Evolutionary conservation across 2,329 filamentous ascomycete genomes (phyloP), one percentile per base, ranked within the genome.

Genomic region (Verticillium dahliae): DNA sequence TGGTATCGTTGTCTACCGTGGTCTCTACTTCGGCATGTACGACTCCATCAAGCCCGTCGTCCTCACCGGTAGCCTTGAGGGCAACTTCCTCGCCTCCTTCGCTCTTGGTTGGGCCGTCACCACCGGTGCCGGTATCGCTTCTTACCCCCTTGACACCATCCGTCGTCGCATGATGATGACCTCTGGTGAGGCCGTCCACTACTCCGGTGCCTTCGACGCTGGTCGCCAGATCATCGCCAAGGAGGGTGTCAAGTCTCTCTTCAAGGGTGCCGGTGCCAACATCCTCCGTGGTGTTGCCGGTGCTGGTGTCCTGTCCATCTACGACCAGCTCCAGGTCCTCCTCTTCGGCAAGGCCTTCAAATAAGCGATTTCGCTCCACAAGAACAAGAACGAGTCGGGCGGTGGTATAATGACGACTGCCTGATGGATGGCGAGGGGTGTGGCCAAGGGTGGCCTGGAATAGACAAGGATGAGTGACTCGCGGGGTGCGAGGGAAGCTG

Each of bases 151-250:
- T 78, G 95, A 99, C 84, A 99, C 95, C 78, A 92, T 99, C 86
- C 95, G 95, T 88, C 93, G 95, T 89, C 95, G 95, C 85, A 99
- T 99, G 95, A 99, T 99, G 95, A 99, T 99, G 95, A 99, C 95
- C 75, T 89, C 85, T 69, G 86, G 86, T 82, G 85, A 96, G 91
- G 95, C 95, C 86, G 95, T 99, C 89, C 99, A 99, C 91, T 99
- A 99, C 92, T 92, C 90, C 81, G 91, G 88, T 79, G 97, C 95
- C 72, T 74, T 98, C 74, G 95, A 99, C 83, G 95, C 95, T 78
- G 93, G 88, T 82, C 86, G 86, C 82, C 92, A 98, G 89, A 99
- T 99, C 78, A 80, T 98, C 76, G 93, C 93, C 85, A 91, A 91
- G 84, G 95, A 98, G 87, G 95, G 95, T 88, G 84, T 96, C 83